Conservation (phyloP, 2,329 filamentous ascomycete species). For the Hyphodiscus sp. region DNA sequence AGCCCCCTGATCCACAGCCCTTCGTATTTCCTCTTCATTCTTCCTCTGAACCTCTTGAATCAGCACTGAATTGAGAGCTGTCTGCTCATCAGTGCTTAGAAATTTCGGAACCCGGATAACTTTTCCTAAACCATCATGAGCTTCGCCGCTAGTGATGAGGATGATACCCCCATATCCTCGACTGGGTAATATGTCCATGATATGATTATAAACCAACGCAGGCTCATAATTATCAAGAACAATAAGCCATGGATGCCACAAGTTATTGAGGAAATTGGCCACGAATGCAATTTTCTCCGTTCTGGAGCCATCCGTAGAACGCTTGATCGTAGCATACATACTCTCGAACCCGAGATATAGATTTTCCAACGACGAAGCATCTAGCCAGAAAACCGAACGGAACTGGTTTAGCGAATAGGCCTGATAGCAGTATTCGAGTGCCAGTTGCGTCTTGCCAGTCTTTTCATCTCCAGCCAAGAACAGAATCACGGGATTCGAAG, state of each 20-base stretch:
- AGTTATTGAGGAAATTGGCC: slow-evolving; percentile 9
- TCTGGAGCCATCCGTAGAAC: slow-evolving; percentile 10
- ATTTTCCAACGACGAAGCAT: slow-evolving; percentile 9
- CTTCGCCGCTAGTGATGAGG: neutral
- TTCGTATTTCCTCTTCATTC: slow-evolving; percentile 6
- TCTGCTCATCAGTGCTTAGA: slow-evolving; percentile 5
- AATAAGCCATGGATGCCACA: slow-evolving; percentile 18
- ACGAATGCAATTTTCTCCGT: slow-evolving; percentile 13
- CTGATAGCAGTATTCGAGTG: slow-evolving; percentile 12
- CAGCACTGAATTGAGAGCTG: slow-evolving; percentile 7
- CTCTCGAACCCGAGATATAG: slow-evolving; percentile 13
- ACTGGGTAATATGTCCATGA: slow-evolving; percentile 12
- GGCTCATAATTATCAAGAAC: slow-evolving; percentile 13
- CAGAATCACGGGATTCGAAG: slow-evolving; percentile 8
- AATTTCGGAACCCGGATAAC: slow-evolving; percentile 8
- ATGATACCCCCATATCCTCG: slow-evolving; percentile 10
- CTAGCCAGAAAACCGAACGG: slow-evolving; percentile 12
- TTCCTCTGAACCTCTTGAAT: slow-evolving; percentile 8
- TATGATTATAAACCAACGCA: slow-evolving; percentile 3
- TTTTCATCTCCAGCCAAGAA: slow-evolving; percentile 10
- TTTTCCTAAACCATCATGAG: neutral
- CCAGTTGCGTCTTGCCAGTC: slow-evolving; percentile 13
- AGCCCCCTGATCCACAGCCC: slow-evolving; percentile 13
- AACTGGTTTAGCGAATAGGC: slow-evolving; percentile 10
- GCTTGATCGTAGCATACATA: slow-evolving; percentile 11